A percentile compares a stretch with the other conserved stretches of the same genome.
Conservation (phyloP, 2,329 filamentous ascomycete genomes). For the Aureobasidium sp. region DNA sequence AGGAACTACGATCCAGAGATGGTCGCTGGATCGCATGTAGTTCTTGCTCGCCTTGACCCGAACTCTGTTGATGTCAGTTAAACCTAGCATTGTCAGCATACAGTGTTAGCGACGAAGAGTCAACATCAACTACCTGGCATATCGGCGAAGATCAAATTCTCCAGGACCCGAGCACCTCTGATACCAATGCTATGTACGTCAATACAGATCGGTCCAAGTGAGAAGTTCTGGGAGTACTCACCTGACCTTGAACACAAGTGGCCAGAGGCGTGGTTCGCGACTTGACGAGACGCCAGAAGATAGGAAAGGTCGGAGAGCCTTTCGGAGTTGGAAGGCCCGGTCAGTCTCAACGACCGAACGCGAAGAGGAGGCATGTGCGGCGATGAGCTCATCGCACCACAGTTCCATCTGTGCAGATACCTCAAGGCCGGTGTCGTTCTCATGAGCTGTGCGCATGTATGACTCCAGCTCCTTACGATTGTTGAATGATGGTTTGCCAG, state of each 20-base stretch:
- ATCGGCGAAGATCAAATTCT: constrained; percentile 18
- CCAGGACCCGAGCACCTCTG: constrained; percentile 12
- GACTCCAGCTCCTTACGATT: neutral
- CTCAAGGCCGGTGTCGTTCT: no score
- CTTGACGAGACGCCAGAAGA: neutral
- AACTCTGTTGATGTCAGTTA: constrained; percentile 18
- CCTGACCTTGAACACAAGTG: neutral
- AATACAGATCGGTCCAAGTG: neutral
- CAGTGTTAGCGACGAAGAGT: neutral
- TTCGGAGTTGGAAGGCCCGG: neutral
- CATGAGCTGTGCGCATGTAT: neutral
- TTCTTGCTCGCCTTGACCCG: constrained; percentile 16
- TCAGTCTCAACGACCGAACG: neutral
- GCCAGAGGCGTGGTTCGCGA: neutral
- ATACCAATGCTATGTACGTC: neutral
- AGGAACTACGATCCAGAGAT: constrained; percentile 17
- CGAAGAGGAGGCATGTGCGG: neutral
- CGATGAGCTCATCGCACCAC: neutral
- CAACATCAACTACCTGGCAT: constrained; percentile 15
- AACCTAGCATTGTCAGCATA: constrained; percentile 4
- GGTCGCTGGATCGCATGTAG: constrained; percentile 17
- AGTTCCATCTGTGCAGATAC: neutral
- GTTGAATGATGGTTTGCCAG: neutral
- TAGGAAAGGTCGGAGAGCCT: neutral
- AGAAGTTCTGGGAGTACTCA: neutral